Evolutionary conservation across 2,329 filamentous ascomycete species (phyloP), one percentile per base, ranked within the genome.

Genomic region (Monosporascus cannonballus): DNA sequence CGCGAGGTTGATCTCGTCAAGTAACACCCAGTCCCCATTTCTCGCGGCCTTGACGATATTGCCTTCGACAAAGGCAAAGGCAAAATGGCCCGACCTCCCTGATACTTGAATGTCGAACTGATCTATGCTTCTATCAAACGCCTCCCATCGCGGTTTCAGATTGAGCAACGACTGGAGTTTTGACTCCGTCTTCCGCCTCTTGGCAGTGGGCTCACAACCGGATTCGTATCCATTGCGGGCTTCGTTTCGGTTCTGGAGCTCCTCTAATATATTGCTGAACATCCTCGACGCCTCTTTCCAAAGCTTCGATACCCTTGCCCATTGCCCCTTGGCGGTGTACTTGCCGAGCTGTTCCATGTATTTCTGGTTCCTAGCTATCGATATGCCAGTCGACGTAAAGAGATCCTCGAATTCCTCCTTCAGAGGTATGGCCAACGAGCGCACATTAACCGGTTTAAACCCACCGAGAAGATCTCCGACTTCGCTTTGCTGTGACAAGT

Each of bases 401-500:
- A 99, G 77, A 24, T 93, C 85, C 59, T 95, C 90, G 59, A 99
- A 99, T 57, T 95, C 90, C 61, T 97, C 94, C 62, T 96, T 90
- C 64, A 99, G 74, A 0, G 94, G 93, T 38, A 96, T 82, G 0
- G 94, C 88, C 52, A 97, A 77, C 55, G 85, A 95, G 59, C 93
- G 85, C 42, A 94, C 83, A 66, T 93, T 96, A 54, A 99, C 87
- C 0, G 94, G 94, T 68, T 99, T 99, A 75, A 96, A 97, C 0
- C 94, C 94, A 62, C 94, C 95, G 0, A 99, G 77, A 14, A 99
- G 75, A 72, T 99, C 94, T n/a, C 92, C 89, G 41, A 89, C 92
- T 71, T 99, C 95, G 64, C 92, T 97, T 68, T 99, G 95, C 67
- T 99, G 95, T 0, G 94, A 99, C 67, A 99, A 71, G 66, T 99